These are phyloP conservation scores for Porcisia hertigi DNA, from an alignment of 208 protist species.

Conservation along the genomic window DNA sequence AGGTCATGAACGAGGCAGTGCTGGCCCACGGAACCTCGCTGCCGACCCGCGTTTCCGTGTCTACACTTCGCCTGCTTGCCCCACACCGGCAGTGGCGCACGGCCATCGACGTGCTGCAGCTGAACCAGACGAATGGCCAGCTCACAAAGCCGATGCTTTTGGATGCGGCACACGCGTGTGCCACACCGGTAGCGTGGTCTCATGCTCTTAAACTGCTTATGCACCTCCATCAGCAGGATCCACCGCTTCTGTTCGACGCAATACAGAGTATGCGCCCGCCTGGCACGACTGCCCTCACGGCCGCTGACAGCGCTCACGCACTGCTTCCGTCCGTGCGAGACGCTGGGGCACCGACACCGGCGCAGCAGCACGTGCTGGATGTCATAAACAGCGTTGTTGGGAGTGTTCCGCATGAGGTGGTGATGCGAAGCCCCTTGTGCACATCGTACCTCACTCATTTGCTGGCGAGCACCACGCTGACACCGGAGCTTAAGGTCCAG, in stretches of 20 bases:
- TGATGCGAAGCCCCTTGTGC: slow-evolving; percentile 58
- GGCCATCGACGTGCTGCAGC: slow-evolving; percentile 57
- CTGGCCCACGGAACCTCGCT: slow-evolving; percentile 61
- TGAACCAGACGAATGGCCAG: slow-evolving; percentile 64
- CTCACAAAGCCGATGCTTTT: slow-evolving; percentile 78
- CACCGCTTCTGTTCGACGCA: slow-evolving; percentile 46
- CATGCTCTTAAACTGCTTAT: slow-evolving; percentile 58
- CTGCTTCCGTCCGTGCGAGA: slow-evolving; percentile 19
- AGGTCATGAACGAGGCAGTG: slow-evolving; percentile 65
- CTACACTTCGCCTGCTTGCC: slow-evolving; percentile 71
- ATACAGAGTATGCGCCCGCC: slow-evolving; percentile 73
- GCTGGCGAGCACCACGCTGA: slow-evolving; percentile 68
- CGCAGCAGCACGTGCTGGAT: slow-evolving; percentile 55
- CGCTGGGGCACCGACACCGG: slow-evolving; percentile 28
- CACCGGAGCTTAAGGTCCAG: slow-evolving; percentile 46
- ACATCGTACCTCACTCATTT: slow-evolving; percentile 78
- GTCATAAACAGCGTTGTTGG: slow-evolving; percentile 71
- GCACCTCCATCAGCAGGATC: slow-evolving; percentile 63
- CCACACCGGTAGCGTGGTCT: slow-evolving; percentile 49
- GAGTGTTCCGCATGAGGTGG: slow-evolving; percentile 46
- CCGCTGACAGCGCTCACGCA: slow-evolving; percentile 31
- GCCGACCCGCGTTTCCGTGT: slow-evolving; percentile 61
- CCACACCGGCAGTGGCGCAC: slow-evolving; percentile 63
- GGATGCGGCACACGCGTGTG: slow-evolving; percentile 70
- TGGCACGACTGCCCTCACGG: slow-evolving; percentile 44